Evolutionary conservation across 805 yeast species (phyloP), one percentile per base, ranked within the genome.

Genomic region (Candida loeiensis): DNA sequence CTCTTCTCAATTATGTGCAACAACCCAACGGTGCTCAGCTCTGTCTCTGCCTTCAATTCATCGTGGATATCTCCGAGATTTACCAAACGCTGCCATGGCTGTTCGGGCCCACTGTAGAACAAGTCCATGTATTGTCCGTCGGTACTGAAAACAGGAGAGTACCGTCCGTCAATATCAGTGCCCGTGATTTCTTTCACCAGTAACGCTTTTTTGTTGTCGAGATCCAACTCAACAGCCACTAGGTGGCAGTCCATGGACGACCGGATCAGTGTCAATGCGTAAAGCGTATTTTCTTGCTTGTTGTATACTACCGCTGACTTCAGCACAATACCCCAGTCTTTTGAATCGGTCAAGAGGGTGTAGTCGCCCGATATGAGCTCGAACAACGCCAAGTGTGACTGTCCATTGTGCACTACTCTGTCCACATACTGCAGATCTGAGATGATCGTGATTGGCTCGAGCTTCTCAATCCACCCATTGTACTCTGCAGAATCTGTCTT

Each of bases 1-100:
- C 47, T 35, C 16, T 21, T 31, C n/a, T 28, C 43, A 11, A 34
- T 34, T 7, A 34, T 21, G n/a, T 27, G 12, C 14, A 31, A 30
- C 3, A 43, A 39, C 17, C 49, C 52, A 6, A 37, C 38, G 9
- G 44, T 43, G 11, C 19, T 18, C 19, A 20, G 26, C 11, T 25
- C 28, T 19, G 15, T 24, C 37, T 18, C 34, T 18, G 24, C 35
- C 15, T 16, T 13, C 36, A 30, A 36, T 17, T 36, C 36, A 1
- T 31, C 31, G 3, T 49, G 53, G 17, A 50, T 28, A 3, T 46
- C 49, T 1, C 49, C 54, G 40, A 56, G 29, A 28, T 51, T 50
- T 12, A 55, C 31, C 22, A 56, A 39, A 25, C 48, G 50, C 29
- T 54, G 61, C 58, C 58, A 56, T 9, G 62, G 61, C 42, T 49